A percentile compares a stretch with the other conserved stretches of the same genome.
phyloP scores from a whole-genome alignment of 2,329 filamentous ascomycete species.

The Monosporascus sp. region DNA sequence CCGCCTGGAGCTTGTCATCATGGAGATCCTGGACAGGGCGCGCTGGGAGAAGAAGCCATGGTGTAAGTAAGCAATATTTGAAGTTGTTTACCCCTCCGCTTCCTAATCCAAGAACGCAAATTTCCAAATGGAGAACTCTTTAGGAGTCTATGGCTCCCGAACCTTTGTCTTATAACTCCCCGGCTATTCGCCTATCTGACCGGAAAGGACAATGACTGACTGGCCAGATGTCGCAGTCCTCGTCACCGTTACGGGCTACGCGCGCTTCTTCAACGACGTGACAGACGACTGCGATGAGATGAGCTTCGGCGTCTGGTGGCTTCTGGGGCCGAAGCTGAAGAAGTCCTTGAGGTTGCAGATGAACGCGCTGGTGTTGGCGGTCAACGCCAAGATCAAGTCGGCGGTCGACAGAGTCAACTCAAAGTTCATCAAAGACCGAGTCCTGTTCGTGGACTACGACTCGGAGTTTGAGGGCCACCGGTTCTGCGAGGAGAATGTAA shows the following conservation, averaged over 20 bases:
- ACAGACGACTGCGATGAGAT: conserved; percentile 38
- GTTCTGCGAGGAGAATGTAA: conserved; percentile 35
- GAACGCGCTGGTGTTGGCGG: conserved; percentile 38
- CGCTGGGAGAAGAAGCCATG: conserved; percentile 39
- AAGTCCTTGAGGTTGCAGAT: conserved; percentile 33
- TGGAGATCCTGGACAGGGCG: conserved; percentile 38
- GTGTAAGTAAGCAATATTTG: conserved; percentile 11
- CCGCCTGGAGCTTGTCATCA: conserved; percentile 33
- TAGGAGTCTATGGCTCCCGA: too few relatives aligned
- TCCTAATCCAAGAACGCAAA: too few relatives aligned
- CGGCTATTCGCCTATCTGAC: too few relatives aligned
- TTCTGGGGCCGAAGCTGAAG: conserved; percentile 36
- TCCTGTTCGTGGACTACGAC: conserved; percentile 43
- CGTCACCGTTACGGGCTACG: conserved; percentile 43
- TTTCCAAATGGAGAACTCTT: too few relatives aligned
- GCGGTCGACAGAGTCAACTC: conserved; percentile 33
- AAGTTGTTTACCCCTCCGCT: too few relatives aligned
- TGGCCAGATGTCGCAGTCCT: conserved; percentile 15
- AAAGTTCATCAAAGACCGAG: conserved; percentile 30
- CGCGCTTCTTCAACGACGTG: conserved; percentile 41
- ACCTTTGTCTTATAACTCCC: too few relatives aligned
- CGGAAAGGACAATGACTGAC: too few relatives aligned
- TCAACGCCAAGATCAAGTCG: conserved; percentile 35
- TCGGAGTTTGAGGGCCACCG: conserved; percentile 39
- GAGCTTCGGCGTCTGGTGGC: conserved; percentile 42